phyloP scores from a whole-genome alignment of 2,329 filamentous ascomycete species.

The Trichoderma asperellum region DNA sequence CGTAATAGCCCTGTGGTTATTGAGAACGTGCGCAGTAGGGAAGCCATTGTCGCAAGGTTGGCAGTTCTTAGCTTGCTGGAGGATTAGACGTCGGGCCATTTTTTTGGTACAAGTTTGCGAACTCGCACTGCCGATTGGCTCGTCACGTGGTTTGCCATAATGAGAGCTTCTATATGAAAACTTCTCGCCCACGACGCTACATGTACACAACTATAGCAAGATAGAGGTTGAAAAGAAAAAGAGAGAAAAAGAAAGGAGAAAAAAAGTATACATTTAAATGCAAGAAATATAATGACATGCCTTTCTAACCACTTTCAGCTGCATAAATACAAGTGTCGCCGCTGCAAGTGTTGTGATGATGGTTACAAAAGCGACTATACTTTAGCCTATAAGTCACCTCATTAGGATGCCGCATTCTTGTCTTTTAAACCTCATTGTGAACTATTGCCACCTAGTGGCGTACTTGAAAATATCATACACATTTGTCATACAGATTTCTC shows the following conservation, averaged over 20 bases:
- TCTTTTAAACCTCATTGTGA: background rate
- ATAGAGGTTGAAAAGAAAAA: background rate
- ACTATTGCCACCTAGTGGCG: background rate
- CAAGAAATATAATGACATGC: background rate
- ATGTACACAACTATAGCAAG: background rate
- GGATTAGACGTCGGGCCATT: background rate
- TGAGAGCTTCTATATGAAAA: background rate
- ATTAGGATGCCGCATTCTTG: background rate
- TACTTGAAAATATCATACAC: background rate
- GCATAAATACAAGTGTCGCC: background rate
- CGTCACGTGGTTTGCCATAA: slow-evolving; percentile 14
- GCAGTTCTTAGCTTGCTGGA: slow-evolving; percentile 14
- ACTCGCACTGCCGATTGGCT: background rate
- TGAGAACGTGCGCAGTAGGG: slow-evolving; percentile 42
- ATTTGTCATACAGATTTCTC: background rate
- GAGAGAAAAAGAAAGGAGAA: background rate
- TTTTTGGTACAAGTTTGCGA: slow-evolving; percentile 10
- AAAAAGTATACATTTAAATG: background rate
- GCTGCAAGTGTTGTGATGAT: background rate
- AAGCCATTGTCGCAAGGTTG: slow-evolving; percentile 39
- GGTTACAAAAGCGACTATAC: background rate
- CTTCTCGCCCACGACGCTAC: background rate
- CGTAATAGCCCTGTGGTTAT: slow-evolving; percentile 38
- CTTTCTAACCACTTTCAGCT: no score
- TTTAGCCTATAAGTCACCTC: background rate